phyloP scores from a whole-genome alignment of 768 basidiomycete genomes.

The Dioszegia crocea region DNA sequence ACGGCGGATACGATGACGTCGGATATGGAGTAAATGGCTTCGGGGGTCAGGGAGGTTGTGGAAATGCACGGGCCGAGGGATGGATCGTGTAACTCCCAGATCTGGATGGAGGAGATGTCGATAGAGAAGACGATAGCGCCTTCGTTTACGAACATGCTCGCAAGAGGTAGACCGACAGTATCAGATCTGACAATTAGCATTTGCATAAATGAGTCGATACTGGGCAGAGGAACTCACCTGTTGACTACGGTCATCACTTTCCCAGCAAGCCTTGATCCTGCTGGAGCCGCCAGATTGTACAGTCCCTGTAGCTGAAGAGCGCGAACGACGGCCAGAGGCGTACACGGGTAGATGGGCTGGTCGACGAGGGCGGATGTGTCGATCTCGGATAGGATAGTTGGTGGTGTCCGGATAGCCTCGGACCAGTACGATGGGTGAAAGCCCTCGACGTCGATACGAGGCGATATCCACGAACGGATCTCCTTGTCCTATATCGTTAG shows the following conservation, averaged over 20 bases:
- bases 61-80: slow-evolving; percentile 3
- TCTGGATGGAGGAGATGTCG: slow-evolving; percentile 19
- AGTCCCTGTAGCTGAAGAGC: slow-evolving; percentile 15
- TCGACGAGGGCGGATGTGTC: background rate
- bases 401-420: background rate
- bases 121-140: slow-evolving; percentile 24
- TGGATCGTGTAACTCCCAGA: slow-evolving; percentile 7
- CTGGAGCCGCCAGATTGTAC: slow-evolving; percentile 2
- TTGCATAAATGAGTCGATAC: background rate
- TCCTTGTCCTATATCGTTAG: slow-evolving; percentile 17
- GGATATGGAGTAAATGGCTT: slow-evolving; percentile 2
- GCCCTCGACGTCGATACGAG: slow-evolving; percentile 27
- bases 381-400: background rate
- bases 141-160: slow-evolving; percentile 27
- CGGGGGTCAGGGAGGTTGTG: slow-evolving; percentile 19
- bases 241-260: slow-evolving; percentile 25
- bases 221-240: slow-evolving; percentile 14
- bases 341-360: slow-evolving; percentile 20
- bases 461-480: slow-evolving; percentile 16
- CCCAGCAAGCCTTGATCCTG: slow-evolving; percentile 12
- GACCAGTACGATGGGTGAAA: slow-evolving; percentile 12
- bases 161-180: slow-evolving; percentile 26
- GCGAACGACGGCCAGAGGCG: slow-evolving; percentile 19
- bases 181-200: slow-evolving; percentile 21
- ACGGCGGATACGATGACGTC: slow-evolving; percentile 29